These are phyloP conservation scores for Stylosanthes scabra DNA, from an alignment of 331 rosid species.

Conservation along the genomic window DNA sequence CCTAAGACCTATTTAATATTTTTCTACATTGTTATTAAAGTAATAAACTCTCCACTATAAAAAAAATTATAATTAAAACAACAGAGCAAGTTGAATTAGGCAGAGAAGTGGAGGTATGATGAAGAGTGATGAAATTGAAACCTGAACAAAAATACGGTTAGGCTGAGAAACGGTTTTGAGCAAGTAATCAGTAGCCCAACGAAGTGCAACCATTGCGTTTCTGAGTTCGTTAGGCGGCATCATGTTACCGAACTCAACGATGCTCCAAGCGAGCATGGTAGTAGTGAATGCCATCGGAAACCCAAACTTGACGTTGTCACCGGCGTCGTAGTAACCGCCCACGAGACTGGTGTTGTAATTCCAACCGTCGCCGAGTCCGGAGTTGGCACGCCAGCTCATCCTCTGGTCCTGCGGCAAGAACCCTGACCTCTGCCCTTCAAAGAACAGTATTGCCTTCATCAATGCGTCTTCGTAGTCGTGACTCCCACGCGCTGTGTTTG, in stretches of 20 bases:
- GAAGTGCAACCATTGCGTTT: slow-evolving; percentile 66
- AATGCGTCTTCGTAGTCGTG: slow-evolving; percentile 84
- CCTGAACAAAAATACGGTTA: slow-evolving; percentile 89
- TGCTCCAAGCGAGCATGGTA: slow-evolving; percentile 90
- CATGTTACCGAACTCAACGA: slow-evolving; percentile 71
- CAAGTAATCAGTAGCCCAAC: slow-evolving; percentile 85
- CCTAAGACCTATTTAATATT: too few relatives aligned
- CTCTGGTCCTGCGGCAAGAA: slow-evolving; percentile 70
- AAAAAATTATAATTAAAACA: too few relatives aligned
- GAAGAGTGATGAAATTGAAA: neutral
- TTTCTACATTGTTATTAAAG: too few relatives aligned
- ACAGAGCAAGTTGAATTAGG: too few relatives aligned
- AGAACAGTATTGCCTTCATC: slow-evolving; percentile 70
- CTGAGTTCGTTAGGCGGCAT: slow-evolving; percentile 68
- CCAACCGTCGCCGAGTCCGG: slow-evolving; percentile 83
- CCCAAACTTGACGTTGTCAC: slow-evolving; percentile 84
- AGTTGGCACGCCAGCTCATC: slow-evolving; percentile 63
- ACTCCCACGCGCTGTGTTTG: neutral
- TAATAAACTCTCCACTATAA: too few relatives aligned
- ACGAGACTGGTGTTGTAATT: slow-evolving; percentile 63
- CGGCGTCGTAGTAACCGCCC: slow-evolving; percentile 95
- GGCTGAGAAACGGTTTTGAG: slow-evolving; percentile 89
- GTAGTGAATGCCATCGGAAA: slow-evolving; percentile 94
- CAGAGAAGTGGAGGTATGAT: too few relatives aligned
- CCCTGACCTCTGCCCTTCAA: slow-evolving; percentile 90